phyloP scores from a whole-genome alignment of 148 eudicot species.

The Silene uniflora region DNA sequence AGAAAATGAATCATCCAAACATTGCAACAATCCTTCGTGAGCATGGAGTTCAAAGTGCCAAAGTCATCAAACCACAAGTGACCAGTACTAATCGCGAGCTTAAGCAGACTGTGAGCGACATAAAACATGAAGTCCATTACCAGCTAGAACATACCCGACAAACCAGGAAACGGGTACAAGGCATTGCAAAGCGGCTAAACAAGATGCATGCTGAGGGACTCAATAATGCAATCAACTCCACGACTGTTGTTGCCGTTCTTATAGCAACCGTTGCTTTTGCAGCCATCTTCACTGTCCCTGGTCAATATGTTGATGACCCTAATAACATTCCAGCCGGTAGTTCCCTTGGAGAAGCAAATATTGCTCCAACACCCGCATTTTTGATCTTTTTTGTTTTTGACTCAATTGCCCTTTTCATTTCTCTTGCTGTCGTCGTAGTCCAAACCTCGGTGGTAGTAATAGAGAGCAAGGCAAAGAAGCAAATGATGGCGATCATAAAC shows the following conservation, averaged over 20 bases:
- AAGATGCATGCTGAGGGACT: conserved; percentile 82
- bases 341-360: conserved; percentile 69
- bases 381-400: conserved; percentile 61
- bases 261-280: conserved; percentile 87
- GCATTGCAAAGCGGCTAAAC: conserved; percentile 65
- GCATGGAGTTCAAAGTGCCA: conserved; percentile 55
- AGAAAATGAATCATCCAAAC: conserved; percentile 44
- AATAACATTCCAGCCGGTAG: conserved; percentile 40
- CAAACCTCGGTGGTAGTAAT: conserved; percentile 79
- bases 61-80: conserved; percentile 43
- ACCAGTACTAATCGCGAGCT: conserved; percentile 60
- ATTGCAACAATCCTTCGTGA: conserved; percentile 44
- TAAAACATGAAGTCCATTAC: conserved; percentile 78
- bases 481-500: conserved; percentile 84
- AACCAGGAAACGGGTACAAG: conserved; percentile 61
- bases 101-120: conserved; percentile 77
- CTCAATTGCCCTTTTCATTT: conserved; percentile 72
- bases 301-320: conserved; percentile 63
- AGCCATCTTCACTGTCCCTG: conserved; percentile 72
- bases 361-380: conserved; percentile 51
- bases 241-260: conserved; percentile 74
- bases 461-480: conserved; percentile 88
- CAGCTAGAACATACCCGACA: conserved; percentile 72
- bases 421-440: conserved; percentile 79
- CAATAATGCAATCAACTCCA: conserved; percentile 75